phyloP scores from a whole-genome alignment of 495 filamentous ascomycete species.

The Daldinia grandis region DNA sequence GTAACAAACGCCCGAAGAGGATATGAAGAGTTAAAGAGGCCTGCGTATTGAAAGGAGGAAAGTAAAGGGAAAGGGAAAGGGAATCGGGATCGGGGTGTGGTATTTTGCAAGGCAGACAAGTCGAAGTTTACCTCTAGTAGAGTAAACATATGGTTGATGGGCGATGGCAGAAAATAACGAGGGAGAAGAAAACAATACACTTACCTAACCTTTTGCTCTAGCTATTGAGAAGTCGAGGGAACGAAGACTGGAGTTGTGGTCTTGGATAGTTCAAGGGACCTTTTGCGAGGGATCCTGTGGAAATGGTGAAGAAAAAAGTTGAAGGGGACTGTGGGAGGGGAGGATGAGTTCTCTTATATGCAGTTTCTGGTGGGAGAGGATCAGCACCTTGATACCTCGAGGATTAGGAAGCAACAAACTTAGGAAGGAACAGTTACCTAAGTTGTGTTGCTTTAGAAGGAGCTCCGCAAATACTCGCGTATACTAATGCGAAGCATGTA shows the following conservation, averaged over 20 bases:
- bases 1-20: neutral
- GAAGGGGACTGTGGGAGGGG: neutral
- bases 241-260: neutral
- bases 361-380: neutral
- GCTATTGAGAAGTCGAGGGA: neutral
- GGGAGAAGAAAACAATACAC: neutral
- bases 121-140: neutral
- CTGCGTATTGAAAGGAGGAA: neutral
- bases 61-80: neutral
- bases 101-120: neutral
- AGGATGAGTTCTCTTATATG: neutral
- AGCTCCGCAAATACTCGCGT: neutral
- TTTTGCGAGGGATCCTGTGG: neutral
- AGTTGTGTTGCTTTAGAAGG: neutral
- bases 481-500: no score
- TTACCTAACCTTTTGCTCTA: neutral
- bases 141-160: neutral
- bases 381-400: neutral
- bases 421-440: neutral
- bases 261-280: neutral
- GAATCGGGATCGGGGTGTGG: neutral
- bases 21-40: neutral
- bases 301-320: neutral
- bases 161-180: neutral
- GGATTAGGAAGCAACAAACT: neutral